Conservation (phyloP, 2,329 filamentous ascomycete genomes). For the Colletotrichum tanaceti region DNA sequence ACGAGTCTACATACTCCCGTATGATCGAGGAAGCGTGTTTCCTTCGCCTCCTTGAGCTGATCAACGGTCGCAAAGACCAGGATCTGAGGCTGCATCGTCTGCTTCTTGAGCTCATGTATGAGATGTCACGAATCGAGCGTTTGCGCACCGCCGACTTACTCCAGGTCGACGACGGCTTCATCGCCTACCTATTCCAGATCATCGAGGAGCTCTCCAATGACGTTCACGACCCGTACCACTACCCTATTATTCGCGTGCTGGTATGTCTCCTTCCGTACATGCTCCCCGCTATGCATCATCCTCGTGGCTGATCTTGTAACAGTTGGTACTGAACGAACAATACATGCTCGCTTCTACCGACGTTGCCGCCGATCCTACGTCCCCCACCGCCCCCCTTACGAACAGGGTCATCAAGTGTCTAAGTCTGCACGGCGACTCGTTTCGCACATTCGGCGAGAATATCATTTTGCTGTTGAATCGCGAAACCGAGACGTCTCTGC, state of each 20-base stretch:
- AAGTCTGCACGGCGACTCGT: conserved; percentile 81
- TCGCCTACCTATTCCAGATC: conserved; percentile 84
- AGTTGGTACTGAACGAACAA: conserved; percentile 97
- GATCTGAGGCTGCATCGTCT: conserved; percentile 81
- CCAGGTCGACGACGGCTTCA: conserved; percentile 83
- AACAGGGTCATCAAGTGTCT: conserved; percentile 95
- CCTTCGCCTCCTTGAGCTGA: conserved; percentile 82
- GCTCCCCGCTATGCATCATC: conserved; percentile 39
- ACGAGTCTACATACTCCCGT: conserved; percentile 83
- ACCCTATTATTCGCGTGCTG: conserved; percentile 91
- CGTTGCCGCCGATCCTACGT: conserved; percentile 54
- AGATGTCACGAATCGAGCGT: conserved; percentile 93
- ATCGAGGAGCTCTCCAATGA: conserved; percentile 91
- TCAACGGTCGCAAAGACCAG: conserved; percentile 72
- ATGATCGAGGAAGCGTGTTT: conserved; percentile 92
- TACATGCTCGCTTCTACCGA: conserved; percentile 86
- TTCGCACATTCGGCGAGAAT: conserved; percentile 97
- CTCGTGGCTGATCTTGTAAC: conserved; percentile 20
- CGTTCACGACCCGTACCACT: conserved; percentile 92
- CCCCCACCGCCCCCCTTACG: conserved; percentile 70
- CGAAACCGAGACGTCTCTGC: conserved; percentile 92
- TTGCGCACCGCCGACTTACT: conserved; percentile 80
- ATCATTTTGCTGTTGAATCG: conserved; percentile 95
- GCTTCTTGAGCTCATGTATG: conserved; percentile 89
- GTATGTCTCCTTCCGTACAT: conserved; percentile 60